phyloP scores from a whole-genome alignment of 2,329 filamentous ascomycete species.

The Epichloe sibirici region DNA sequence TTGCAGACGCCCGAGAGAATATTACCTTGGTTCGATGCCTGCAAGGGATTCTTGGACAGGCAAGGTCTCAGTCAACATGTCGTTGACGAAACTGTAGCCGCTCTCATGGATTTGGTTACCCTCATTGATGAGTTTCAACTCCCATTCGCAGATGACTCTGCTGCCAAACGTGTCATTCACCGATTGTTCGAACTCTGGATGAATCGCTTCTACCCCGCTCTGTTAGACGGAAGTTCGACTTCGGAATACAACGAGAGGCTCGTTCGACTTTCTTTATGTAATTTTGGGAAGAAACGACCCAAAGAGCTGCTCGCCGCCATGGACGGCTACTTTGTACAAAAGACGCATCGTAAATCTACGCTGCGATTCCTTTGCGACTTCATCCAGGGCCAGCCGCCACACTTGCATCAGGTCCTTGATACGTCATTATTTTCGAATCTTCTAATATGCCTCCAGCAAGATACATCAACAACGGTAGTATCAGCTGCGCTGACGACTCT shows the following conservation, averaged over 20 bases:
- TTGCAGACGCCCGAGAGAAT: constrained; percentile 51
- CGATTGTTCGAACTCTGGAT: constrained; percentile 47
- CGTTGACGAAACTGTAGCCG: constrained; percentile 51
- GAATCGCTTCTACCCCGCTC: constrained; percentile 28
- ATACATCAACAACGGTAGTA: constrained; percentile 67
- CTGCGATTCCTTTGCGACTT: constrained; percentile 60
- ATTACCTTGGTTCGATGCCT: constrained; percentile 59
- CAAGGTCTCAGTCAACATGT: constrained; percentile 50
- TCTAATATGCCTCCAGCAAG: constrained; percentile 60
- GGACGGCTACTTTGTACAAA: constrained; percentile 53
- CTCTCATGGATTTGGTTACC: constrained; percentile 50
- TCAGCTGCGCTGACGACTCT: constrained; percentile 62
- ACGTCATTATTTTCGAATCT: constrained; percentile 62
- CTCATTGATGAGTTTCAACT: constrained; percentile 47
- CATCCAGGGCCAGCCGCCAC: constrained; percentile 64
- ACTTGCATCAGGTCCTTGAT: constrained; percentile 60
- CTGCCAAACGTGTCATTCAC: constrained; percentile 38
- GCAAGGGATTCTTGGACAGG: constrained; percentile 26
- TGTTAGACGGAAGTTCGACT: constrained; percentile 23
- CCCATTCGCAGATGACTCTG: constrained; percentile 27
- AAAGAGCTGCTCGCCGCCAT: constrained; percentile 56
- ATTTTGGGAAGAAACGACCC: constrained; percentile 56
- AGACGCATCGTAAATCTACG: constrained; percentile 49
- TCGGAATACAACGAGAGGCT: constrained; percentile 37
- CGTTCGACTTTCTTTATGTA: constrained; percentile 39